Percentiles rank a stretch among this genome's conserved stretches.
Evolutionary conservation across 306 rosid species (phyloP).

Genomic region (Cotoneaster glaucophyllus): DNA sequence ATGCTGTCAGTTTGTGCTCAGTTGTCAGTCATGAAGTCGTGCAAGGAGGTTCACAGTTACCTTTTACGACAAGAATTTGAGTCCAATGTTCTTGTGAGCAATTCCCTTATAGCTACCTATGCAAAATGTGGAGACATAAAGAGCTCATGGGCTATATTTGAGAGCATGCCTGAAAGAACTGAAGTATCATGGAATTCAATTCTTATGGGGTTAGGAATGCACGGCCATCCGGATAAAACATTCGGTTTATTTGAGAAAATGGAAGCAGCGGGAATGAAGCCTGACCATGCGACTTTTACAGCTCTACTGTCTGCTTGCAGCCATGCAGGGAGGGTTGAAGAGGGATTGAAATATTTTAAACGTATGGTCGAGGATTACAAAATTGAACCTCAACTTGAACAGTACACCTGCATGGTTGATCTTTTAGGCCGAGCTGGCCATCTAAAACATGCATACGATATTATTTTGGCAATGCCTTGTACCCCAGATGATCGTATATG

Average conservation of each 20-base stretch:
- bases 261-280: constrained; percentile 21
- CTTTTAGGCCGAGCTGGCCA: constrained; percentile 38
- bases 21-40: constrained; percentile 21
- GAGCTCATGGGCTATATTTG: constrained; percentile 25
- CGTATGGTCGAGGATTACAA: constrained; percentile 21
- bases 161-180: constrained; percentile 21
- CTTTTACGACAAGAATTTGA: constrained; percentile 19
- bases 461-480: constrained; percentile 30
- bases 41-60: constrained; percentile 36
- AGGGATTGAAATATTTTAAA: constrained; percentile 21
- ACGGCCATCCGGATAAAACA: constrained; percentile 24
- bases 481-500: constrained; percentile 27
- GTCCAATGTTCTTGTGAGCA: constrained; percentile 23
- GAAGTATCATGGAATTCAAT: constrained; percentile 35
- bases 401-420: constrained; percentile 39
- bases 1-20: constrained; percentile 27
- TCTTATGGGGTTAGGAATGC: constrained; percentile 28
- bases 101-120: constrained; percentile 32
- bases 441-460: constrained; percentile 30
- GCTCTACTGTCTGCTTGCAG: constrained; percentile 37
- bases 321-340: constrained; percentile 33
- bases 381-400: constrained; percentile 35
- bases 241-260: constrained; percentile 19
- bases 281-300: constrained; percentile 32
- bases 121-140: constrained; percentile 38